A percentile compares a stretch with the other conserved stretches of the same genome.
Evolutionary conservation across 2,329 filamentous ascomycete species (phyloP).

Genomic region (Knoxdaviesia proteae): DNA sequence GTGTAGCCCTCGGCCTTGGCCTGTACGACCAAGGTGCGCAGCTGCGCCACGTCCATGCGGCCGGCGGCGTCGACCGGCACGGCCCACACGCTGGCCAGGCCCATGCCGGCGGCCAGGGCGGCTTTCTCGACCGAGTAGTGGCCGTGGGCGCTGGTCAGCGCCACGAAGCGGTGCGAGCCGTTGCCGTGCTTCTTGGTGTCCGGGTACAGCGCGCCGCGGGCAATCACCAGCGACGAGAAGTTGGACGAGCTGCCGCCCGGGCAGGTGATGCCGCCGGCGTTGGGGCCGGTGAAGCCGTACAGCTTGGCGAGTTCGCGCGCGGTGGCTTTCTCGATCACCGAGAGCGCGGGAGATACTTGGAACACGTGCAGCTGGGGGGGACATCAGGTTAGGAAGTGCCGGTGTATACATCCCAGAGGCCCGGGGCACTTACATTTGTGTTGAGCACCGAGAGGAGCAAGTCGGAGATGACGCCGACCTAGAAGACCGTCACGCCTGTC

Average conservation of each 20-base stretch:
- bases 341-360: constrained; percentile 76
- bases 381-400: background rate
- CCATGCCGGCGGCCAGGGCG: constrained; percentile 75
- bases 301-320: constrained; percentile 49
- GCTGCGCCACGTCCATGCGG: constrained; percentile 44
- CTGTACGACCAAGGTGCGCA: constrained; percentile 40
- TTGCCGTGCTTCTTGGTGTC: constrained; percentile 57
- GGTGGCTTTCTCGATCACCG: constrained; percentile 71
- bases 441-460: constrained; percentile 71
- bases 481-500: background rate
- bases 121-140: constrained; percentile 94
- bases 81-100: constrained; percentile 47
- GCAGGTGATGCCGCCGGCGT: constrained; percentile 55
- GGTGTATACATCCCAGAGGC: background rate
- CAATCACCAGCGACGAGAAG: constrained; percentile 64
- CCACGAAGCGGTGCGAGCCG: constrained; percentile 40
- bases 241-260: constrained; percentile 77
- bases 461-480: constrained; percentile 70
- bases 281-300: constrained; percentile 53
- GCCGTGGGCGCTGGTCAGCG: constrained; percentile 78
- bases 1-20: constrained; percentile 50
- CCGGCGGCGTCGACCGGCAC: constrained; percentile 57
- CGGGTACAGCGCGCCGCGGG: constrained; percentile 70
- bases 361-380: constrained; percentile 56
- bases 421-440: constrained; percentile 47